These are phyloP conservation scores for Talaromyces sp. DNA, from an alignment of 2,329 filamentous ascomycete genomes.

Conservation along the genomic window DNA sequence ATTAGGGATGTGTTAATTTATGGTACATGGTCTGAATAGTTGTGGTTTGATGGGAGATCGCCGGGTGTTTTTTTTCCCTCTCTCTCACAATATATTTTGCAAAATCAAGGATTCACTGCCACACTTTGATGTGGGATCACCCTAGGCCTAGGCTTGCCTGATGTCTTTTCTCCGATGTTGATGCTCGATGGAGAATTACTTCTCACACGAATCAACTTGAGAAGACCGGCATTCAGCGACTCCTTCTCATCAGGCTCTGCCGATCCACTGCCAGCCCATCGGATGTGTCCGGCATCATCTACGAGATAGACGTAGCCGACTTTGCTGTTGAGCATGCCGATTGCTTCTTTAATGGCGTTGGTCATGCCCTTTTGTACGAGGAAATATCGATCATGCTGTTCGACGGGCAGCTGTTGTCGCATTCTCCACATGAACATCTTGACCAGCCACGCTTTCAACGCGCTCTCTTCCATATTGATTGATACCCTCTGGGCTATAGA, in stretches of 20 bases:
- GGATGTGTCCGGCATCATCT: conserved; percentile 78
- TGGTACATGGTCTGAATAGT: neutral
- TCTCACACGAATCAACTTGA: conserved; percentile 37
- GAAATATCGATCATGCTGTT: conserved; percentile 55
- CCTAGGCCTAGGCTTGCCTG: conserved; percentile 4
- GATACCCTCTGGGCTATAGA: conserved; percentile 68
- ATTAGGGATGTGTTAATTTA: neutral
- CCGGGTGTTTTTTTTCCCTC: neutral
- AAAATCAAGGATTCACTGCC: neutral
- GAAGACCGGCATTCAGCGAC: conserved; percentile 36
- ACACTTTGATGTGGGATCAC: neutral
- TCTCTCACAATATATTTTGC: neutral
- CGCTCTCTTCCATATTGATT: conserved; percentile 82
- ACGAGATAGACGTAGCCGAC: conserved; percentile 92
- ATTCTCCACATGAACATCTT: conserved; percentile 48
- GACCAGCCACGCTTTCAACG: conserved; percentile 55
- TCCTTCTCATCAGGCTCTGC: conserved; percentile 37
- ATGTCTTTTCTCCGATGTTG: conserved; percentile 1
- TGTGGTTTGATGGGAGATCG: neutral
- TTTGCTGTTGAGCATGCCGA: conserved; percentile 75
- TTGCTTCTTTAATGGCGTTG: conserved; percentile 51
- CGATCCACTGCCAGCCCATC: conserved; percentile 77
- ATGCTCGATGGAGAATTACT: conserved; percentile 19
- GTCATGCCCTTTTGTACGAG: conserved; percentile 53
- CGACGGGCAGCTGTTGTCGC: conserved; percentile 40